phyloP scores from a whole-genome alignment of 129 eudicot genomes.

The Pittosporum tobira region DNA sequence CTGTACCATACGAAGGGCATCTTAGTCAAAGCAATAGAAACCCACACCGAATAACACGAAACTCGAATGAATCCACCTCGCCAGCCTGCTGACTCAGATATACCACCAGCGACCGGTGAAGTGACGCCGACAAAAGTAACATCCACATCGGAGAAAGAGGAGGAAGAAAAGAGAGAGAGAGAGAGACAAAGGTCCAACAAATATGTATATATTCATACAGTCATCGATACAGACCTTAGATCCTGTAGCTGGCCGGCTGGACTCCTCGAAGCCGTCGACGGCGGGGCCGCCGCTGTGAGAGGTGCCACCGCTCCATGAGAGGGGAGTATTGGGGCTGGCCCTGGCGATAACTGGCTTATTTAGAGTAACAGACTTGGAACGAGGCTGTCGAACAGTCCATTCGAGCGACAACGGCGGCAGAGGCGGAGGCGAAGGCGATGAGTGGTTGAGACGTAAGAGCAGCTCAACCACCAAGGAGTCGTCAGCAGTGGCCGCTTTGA shows the following conservation, averaged over 20 bases:
- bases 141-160: neutral
- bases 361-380: constrained; percentile 33
- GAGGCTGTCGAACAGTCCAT: constrained; percentile 61
- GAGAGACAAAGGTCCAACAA: constrained; percentile 7
- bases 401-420: constrained; percentile 23
- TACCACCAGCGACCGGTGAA: constrained; percentile 3
- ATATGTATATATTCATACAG: constrained; percentile 5
- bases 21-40: constrained; percentile 21
- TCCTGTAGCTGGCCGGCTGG: constrained; percentile 35
- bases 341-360: constrained; percentile 16
- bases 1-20: constrained; percentile 16
- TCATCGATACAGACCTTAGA: constrained; percentile 71
- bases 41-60: constrained; percentile 29
- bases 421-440: constrained; percentile 18
- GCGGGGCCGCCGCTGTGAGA: constrained; percentile 30
- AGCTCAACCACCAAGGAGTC: constrained; percentile 37
- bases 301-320: constrained; percentile 63
- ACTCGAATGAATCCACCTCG: constrained; percentile 26
- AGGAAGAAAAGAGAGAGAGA: neutral
- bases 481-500: constrained; percentile 25
- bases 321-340: constrained; percentile 67
- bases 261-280: constrained; percentile 33
- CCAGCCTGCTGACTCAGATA: constrained; percentile 26
- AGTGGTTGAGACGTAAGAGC: constrained; percentile 29
- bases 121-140: constrained; percentile 1